Evolutionary conservation across 2,329 filamentous ascomycete species (phyloP).

Genomic region (Fusarium duplospermum): DNA sequence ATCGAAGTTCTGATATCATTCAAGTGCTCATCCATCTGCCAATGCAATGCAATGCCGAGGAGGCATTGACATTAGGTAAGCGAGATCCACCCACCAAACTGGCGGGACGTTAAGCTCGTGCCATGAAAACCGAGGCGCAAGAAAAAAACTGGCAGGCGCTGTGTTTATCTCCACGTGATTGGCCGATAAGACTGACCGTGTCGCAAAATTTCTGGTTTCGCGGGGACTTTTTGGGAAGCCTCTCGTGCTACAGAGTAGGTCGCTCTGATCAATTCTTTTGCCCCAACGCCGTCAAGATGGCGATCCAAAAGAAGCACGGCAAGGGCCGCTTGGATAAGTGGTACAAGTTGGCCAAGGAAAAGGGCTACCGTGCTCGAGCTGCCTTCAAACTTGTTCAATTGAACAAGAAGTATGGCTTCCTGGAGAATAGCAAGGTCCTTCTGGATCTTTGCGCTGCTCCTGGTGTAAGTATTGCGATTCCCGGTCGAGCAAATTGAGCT

Average conservation of each 20-base stretch:
- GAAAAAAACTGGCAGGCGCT: not conserved
- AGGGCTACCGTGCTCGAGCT: constrained; percentile 94
- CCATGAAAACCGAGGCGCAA: not conserved
- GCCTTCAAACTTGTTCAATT: constrained; percentile 98
- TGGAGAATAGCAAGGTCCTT: constrained; percentile 95
- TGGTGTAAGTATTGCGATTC: constrained; percentile 68
- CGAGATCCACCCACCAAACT: constrained; percentile 8
- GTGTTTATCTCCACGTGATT: constrained; percentile 50
- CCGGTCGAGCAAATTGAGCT: constrained; percentile 26
- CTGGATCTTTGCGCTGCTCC: constrained; percentile 98
- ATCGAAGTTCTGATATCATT: constrained; percentile 37
- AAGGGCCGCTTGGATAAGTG: constrained; percentile 99
- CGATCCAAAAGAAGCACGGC: constrained; percentile 98
- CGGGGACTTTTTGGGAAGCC: constrained; percentile 32
- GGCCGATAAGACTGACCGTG: constrained; percentile 36
- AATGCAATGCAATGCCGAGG: constrained; percentile 27
- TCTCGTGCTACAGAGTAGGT: constrained; percentile 14
- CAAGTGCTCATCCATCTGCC: constrained; percentile 34
- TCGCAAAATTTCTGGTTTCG: constrained; percentile 52
- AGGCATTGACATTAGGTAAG: constrained; percentile 33
- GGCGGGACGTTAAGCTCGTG: not conserved
- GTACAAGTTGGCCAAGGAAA: constrained; percentile 99
- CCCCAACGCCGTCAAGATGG: constrained; percentile 68
- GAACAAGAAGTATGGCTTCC: constrained; percentile 99
- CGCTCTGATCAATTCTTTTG: not conserved